Conservation (phyloP, 2,329 filamentous ascomycete species). For the Fusarium pseudograminearum region DNA sequence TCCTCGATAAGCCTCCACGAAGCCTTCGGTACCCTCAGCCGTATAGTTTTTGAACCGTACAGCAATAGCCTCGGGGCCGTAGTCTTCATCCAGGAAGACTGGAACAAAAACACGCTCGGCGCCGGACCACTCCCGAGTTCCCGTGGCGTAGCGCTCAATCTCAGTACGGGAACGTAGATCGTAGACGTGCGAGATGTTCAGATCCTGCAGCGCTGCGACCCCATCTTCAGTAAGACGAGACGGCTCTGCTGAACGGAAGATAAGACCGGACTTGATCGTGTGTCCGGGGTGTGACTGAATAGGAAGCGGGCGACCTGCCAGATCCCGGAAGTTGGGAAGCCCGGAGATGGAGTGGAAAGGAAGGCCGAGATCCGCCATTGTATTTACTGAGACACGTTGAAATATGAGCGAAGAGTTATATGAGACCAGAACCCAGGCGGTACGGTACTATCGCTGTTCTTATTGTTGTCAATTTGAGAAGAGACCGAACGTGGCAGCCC, state of each 20-base stretch:
- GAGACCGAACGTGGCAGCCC: neutral
- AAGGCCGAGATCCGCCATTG: slow-evolving; percentile 49
- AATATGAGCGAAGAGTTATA: neutral
- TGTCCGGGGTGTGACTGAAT: slow-evolving; percentile 63
- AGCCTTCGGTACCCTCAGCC: slow-evolving; percentile 66
- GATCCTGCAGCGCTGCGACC: slow-evolving; percentile 60
- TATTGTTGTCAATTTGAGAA: neutral
- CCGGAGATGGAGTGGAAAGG: slow-evolving; percentile 67
- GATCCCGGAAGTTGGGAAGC: slow-evolving; percentile 76
- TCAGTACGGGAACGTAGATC: slow-evolving; percentile 75
- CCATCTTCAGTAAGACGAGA: slow-evolving; percentile 67
- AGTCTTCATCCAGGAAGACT: slow-evolving; percentile 72
- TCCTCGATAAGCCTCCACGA: slow-evolving; percentile 71
- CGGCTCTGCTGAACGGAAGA: slow-evolving; percentile 79
- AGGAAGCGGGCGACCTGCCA: slow-evolving; percentile 68
- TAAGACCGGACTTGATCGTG: slow-evolving; percentile 66
- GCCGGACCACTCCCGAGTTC: slow-evolving; percentile 54
- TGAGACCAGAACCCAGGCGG: neutral
- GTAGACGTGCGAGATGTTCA: slow-evolving; percentile 74
- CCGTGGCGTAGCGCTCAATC: slow-evolving; percentile 59
- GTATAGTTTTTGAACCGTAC: slow-evolving; percentile 71
- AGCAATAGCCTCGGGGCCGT: slow-evolving; percentile 72
- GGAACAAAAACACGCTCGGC: slow-evolving; percentile 68
- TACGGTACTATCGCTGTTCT: neutral
- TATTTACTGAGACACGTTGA: neutral